Percentiles rank a stretch among this genome's conserved stretches.
phyloP scores from a whole-genome alignment of 371 early-diverging fungal genomes.

The Nematocida homosporus region DNA sequence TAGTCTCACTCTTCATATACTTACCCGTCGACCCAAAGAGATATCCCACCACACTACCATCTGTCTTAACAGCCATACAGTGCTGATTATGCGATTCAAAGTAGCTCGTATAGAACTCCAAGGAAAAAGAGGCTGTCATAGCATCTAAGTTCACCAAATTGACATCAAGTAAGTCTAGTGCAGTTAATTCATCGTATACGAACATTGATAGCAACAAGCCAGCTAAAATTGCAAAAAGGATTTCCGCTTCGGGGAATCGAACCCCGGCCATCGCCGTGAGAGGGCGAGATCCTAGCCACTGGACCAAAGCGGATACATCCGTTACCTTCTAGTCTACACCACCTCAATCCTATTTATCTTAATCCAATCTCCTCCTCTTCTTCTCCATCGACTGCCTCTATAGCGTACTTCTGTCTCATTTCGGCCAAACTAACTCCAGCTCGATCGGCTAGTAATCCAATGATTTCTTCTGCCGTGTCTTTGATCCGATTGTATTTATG shows the following conservation, averaged over 20 bases:
- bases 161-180: constrained; percentile 49
- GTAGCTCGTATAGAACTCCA: constrained; percentile 65
- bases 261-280: constrained; percentile 67
- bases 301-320: constrained; percentile 64
- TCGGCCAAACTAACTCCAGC: constrained; percentile 56
- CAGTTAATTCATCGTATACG: constrained; percentile 16
- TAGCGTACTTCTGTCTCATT: constrained; percentile 48
- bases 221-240: constrained; percentile 32
- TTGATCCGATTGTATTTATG: constrained; percentile 66
- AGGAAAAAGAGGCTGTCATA: constrained; percentile 58
- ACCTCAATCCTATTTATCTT: no score
- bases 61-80: constrained; percentile 34
- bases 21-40: constrained; percentile 63
- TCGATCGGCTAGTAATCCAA: constrained; percentile 62
- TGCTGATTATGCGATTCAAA: constrained; percentile 47
- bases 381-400: background rate
- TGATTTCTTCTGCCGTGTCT: constrained; percentile 62
- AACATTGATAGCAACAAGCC: constrained; percentile 31
- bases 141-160: constrained; percentile 62
- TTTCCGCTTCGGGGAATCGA: constrained; percentile 66
- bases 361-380: background rate
- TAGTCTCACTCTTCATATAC: constrained; percentile 62
- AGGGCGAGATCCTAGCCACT: constrained; percentile 67
- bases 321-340: no score
- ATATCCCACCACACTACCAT: constrained; percentile 51